Evolutionary conservation across 176 grass and related monocot genomes (phyloP).

Genomic region (Saccharum officinarum): DNA sequence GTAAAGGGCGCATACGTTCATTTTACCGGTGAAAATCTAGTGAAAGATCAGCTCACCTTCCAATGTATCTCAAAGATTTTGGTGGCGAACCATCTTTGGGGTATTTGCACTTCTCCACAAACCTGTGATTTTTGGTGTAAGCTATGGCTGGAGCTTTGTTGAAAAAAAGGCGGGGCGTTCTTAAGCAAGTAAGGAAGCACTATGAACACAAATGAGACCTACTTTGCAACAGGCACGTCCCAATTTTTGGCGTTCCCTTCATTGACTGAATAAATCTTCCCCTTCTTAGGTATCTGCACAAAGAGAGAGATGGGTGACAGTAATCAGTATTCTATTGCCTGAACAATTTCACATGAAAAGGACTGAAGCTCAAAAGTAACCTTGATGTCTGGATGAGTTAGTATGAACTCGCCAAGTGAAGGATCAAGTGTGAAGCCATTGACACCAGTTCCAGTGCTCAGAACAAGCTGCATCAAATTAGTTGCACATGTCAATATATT

Average conservation of each 20-base stretch:
- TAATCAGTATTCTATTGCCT: not conserved
- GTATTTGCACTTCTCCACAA: constrained; percentile 93
- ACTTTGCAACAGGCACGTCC: constrained; percentile 87
- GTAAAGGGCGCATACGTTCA: not conserved
- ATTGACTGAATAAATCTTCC: constrained; percentile 96
- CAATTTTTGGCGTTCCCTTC: constrained; percentile 97
- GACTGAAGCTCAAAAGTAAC: constrained; percentile 17
- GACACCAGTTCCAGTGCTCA: constrained; percentile 85
- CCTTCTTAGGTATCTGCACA: constrained; percentile 82
- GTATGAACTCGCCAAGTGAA: constrained; percentile 97
- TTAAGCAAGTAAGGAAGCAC: not conserved
- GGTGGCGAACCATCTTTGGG: constrained; percentile 74
- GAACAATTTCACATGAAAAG: not conserved
- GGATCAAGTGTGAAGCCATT: constrained; percentile 98
- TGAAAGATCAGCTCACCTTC: constrained; percentile 54
- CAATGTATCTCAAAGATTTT: constrained; percentile 96
- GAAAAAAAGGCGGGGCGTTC: not conserved
- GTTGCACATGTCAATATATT: not conserved
- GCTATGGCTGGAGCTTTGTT: constrained; percentile 1
- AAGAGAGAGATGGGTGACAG: not conserved
- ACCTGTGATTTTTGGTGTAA: constrained; percentile 41
- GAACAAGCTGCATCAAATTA: constrained; percentile 62
- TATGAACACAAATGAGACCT: not conserved
- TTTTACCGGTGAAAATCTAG: not conserved
- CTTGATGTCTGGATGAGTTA: constrained; percentile 95